These are phyloP conservation scores for Penicillium sclerotigenum DNA, from an alignment of 2,329 filamentous ascomycete species.

Conservation along the genomic window DNA sequence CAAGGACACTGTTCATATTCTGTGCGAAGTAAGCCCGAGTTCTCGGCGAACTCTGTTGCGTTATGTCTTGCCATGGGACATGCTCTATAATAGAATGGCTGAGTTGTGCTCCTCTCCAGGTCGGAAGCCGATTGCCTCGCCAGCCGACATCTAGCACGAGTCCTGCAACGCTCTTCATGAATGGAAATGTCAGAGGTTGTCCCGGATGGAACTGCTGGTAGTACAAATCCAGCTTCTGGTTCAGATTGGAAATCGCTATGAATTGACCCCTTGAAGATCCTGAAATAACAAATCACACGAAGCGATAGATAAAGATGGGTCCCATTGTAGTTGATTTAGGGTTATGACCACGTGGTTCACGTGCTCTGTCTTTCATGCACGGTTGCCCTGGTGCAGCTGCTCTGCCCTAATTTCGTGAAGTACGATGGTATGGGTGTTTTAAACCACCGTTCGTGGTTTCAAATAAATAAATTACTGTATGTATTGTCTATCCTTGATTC, in stretches of 20 bases:
- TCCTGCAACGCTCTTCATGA: conserved; percentile 20
- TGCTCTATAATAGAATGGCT: conserved; percentile 11
- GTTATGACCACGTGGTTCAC: background rate
- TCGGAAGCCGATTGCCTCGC: conserved; percentile 15
- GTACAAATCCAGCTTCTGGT: background rate
- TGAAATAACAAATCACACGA: background rate
- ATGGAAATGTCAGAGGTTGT: conserved; percentile 25
- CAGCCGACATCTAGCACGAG: conserved; percentile 22
- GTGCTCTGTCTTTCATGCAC: background rate
- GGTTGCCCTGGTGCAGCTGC: background rate
- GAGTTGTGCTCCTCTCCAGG: conserved; percentile 22
- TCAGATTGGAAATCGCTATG: background rate
- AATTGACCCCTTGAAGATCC: background rate
- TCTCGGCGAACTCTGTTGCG: background rate
- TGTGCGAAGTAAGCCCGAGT: background rate
- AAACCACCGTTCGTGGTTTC: background rate
- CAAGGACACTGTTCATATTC: background rate
- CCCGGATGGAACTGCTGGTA: conserved; percentile 25
- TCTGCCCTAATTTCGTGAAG: background rate
- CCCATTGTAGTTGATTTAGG: background rate
- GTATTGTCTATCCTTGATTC: background rate
- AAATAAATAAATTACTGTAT: background rate
- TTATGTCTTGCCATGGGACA: background rate
- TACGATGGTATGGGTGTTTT: background rate
- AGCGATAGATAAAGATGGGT: background rate